Evolutionary conservation across 768 basidiomycete species (phyloP), one percentile per base, ranked within the genome.

Genomic region (Suillus luteus): DNA sequence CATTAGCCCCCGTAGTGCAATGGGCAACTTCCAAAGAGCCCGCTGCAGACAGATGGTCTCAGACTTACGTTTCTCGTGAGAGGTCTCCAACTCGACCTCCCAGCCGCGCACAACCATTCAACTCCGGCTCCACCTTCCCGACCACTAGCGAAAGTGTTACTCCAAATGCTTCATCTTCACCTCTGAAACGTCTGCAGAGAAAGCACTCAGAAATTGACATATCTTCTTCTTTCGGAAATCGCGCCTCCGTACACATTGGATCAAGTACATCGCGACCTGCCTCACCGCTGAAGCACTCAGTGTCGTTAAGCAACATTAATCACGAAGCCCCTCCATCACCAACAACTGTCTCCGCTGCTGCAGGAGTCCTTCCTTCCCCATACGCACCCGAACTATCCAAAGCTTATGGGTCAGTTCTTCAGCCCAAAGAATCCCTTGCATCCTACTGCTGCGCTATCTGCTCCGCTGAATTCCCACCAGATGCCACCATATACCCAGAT

Each of bases 401-500:
- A 75, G 92, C 89, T 5, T 94, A 93, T 67, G 93, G 93, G 33
- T 93, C 93, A 0, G 83, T 95, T 27, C 78, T 95, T 19, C 92
- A 93, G 70, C 86, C 91, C 27, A 87, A 87, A 67, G 90, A 90
- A 70, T 83, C 88, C 7, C 81, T 93, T n/a, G 73, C 82, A 10
- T 83, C 86, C 33, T 88, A 89, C 69, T 84, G 85, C 3, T 95
- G 93, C 72, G 83, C 83, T 40, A 72, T 86, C 14, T 95, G 93
- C 71, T 77, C 79, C 17, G 74, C 80, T 0, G 78, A 81, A 11
- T 95, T 94, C 70, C 84, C 86, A 41, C 92, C 92, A 2, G 92
- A 95, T 72, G 85, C 90, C 24, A 95, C 93, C 37, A 92, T 95
- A 64, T 95, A 92, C 70, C 93, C 93, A 1, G 88, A 93, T 69